phyloP scores from a whole-genome alignment of 179 eudicot genomes.

The Gypsophila paniculata region DNA sequence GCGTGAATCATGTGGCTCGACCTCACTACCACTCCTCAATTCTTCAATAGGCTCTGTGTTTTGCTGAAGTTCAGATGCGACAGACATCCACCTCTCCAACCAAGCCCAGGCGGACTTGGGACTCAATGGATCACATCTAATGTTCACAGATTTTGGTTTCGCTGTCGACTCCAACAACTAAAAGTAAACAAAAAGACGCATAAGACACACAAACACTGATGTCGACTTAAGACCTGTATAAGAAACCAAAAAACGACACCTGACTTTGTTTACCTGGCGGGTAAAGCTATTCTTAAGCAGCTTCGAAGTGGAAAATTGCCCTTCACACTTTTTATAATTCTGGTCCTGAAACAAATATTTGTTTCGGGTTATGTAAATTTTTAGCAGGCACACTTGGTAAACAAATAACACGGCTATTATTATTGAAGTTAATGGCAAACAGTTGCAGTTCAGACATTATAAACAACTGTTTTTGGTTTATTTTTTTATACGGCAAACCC shows the following conservation, averaged over 20 bases:
- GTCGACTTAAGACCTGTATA: background rate
- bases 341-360: slow-evolving; percentile 39
- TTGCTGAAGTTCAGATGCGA: slow-evolving; percentile 35
- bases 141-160: slow-evolving; percentile 47
- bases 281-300: slow-evolving; percentile 62
- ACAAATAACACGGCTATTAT: background rate
- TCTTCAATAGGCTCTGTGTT: slow-evolving; percentile 30
- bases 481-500: background rate
- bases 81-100: slow-evolving; percentile 92
- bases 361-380: background rate
- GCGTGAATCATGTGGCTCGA: slow-evolving; percentile 22
- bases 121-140: slow-evolving; percentile 70
- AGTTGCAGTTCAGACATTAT: background rate
- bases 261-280: slow-evolving; percentile 51
- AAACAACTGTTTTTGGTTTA: background rate
- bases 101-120: slow-evolving; percentile 78
- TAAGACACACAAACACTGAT: slow-evolving; percentile 1
- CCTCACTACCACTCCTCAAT: slow-evolving; percentile 23
- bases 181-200: slow-evolving; percentile 11
- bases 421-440: background rate
- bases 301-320: slow-evolving; percentile 48
- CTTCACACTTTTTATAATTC: slow-evolving; percentile 31
- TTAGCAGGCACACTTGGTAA: background rate
- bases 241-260: slow-evolving; percentile 11
- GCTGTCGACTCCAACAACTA: slow-evolving; percentile 76